A percentile compares a stretch with the other conserved stretches of the same genome.
These are phyloP conservation scores for Hypoxylon fragiforme DNA, from an alignment of 495 filamentous ascomycete genomes.

Conservation along the genomic window DNA sequence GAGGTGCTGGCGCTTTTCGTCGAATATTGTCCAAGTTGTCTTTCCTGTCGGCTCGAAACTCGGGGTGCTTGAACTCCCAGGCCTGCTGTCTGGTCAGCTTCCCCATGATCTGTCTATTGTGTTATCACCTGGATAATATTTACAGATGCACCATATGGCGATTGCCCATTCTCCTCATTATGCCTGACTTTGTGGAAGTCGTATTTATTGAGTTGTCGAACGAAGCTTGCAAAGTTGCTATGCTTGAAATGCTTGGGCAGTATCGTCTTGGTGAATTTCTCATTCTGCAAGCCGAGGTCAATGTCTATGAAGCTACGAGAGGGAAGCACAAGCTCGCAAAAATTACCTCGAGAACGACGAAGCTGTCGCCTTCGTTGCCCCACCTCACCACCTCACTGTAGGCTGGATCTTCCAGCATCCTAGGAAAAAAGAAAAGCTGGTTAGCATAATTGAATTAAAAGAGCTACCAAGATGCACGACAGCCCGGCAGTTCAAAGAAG, in stretches of 20 bases:
- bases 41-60: constrained; percentile 94
- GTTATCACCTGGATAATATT: constrained; percentile 35
- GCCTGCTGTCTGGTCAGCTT: constrained; percentile 58
- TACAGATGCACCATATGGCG: constrained; percentile 90
- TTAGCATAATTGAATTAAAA: constrained; percentile 11
- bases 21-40: constrained; percentile 96
- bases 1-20: constrained; percentile 89
- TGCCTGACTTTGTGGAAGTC: constrained; percentile 99
- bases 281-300: constrained; percentile 64
- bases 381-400: constrained; percentile 93
- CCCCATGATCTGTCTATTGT: constrained; percentile 1
- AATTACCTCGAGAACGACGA: constrained; percentile 92
- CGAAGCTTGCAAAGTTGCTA: constrained; percentile 99
- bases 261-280: constrained; percentile 97
- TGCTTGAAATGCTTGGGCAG: constrained; percentile 99
- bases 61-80: constrained; percentile 98
- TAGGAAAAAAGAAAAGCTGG: constrained; percentile 46
- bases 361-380: constrained; percentile 93
- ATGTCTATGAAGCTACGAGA: constrained; percentile 6
- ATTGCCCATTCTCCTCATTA: constrained; percentile 90
- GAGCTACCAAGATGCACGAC: background rate
- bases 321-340: too few species aligned
- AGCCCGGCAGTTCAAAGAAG: background rate
- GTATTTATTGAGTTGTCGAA: constrained; percentile 98
- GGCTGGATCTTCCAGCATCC: constrained; percentile 95